These are phyloP conservation scores for Suhomyces ambrosiae DNA, from an alignment of 1,139 yeast genomes.

Conservation along the genomic window DNA sequence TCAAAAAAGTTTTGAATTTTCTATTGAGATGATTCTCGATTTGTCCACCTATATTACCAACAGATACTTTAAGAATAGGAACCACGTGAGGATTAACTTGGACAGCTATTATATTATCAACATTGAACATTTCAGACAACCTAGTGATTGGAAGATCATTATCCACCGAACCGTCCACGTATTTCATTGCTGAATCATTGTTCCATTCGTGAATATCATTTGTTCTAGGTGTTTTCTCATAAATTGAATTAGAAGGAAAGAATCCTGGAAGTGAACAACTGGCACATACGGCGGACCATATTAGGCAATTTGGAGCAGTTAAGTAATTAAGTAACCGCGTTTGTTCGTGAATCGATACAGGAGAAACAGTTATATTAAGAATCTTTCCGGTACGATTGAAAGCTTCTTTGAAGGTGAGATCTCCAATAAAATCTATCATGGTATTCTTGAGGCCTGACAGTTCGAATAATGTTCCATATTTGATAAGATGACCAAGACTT, in stretches of 20 bases:
- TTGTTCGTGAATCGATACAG: constrained; percentile 65
- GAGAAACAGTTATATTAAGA: constrained; percentile 57
- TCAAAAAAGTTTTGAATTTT: constrained; percentile 54
- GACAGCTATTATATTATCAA: constrained; percentile 93
- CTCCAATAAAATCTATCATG: constrained; percentile 81
- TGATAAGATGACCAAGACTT: constrained; percentile 55
- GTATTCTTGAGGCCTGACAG: constrained; percentile 70
- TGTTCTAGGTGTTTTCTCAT: constrained; percentile 78
- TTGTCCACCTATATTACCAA: constrained; percentile 71
- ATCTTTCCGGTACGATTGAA: constrained; percentile 62
- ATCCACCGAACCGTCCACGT: constrained; percentile 95
- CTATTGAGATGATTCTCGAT: constrained; percentile 62
- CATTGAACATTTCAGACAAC: constrained; percentile 92
- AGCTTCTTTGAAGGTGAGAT: constrained; percentile 71
- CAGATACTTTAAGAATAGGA: constrained; percentile 73
- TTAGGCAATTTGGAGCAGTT: constrained; percentile 52
- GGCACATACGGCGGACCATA: constrained; percentile 93
- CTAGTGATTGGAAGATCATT: constrained; percentile 90
- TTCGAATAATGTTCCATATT: constrained; percentile 89
- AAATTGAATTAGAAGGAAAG: constrained; percentile 82
- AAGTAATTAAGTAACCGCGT: constrained; percentile 48
- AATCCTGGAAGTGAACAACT: constrained; percentile 93
- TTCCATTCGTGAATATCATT: constrained; percentile 78
- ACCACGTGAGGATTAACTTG: constrained; percentile 97
- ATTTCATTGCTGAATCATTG: constrained; percentile 72